Percentiles rank a stretch among this genome's conserved stretches.
Evolutionary conservation across 495 filamentous ascomycete genomes (phyloP).

Genomic region (Aspergillus nidulans): DNA sequence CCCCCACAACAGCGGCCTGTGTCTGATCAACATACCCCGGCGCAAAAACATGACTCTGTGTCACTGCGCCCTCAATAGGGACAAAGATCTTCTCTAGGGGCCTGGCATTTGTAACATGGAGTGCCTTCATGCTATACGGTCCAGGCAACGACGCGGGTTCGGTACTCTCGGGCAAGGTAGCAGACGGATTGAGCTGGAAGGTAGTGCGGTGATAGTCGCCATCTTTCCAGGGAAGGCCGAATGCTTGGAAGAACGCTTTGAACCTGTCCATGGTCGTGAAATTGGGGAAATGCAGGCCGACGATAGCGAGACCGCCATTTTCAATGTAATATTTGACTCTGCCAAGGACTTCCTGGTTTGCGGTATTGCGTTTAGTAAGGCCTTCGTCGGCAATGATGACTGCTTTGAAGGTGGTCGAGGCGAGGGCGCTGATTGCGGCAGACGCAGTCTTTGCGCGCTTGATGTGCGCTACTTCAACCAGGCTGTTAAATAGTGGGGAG

Average conservation of each 20-base stretch:
- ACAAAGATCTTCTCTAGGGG: constrained; percentile 28
- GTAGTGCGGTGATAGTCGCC: constrained; percentile 31
- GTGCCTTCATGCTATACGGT: constrained; percentile 41
- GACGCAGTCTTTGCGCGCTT: constrained; percentile 15
- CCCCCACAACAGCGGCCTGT: constrained; percentile 31
- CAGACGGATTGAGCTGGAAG: constrained; percentile 19
- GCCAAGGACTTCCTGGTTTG: constrained; percentile 8
- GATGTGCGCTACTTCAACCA: constrained; percentile 4
- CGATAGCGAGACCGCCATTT: constrained; percentile 23
- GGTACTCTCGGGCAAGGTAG: constrained; percentile 10
- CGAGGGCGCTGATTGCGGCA: constrained; percentile 7
- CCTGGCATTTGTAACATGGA: constrained; percentile 31
- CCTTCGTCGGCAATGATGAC: constrained; percentile 21
- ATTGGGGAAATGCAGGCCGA: constrained; percentile 29
- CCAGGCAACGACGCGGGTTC: constrained; percentile 20
- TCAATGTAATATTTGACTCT: constrained; percentile 14
- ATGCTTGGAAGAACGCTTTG: constrained; percentile 19
- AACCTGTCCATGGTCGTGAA: constrained; percentile 18
- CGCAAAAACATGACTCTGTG: not conserved
- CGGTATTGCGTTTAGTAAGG: constrained; percentile 1
- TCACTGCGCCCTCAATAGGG: constrained; percentile 1
- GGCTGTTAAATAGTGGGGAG: constrained; percentile 8
- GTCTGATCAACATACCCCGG: constrained; percentile 20
- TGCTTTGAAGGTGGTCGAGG: constrained; percentile 10
- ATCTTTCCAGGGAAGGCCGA: constrained; percentile 35